Evolutionary conservation across 2,329 filamentous ascomycete genomes (phyloP).

Genomic region (Aspergillus neotritici): DNA sequence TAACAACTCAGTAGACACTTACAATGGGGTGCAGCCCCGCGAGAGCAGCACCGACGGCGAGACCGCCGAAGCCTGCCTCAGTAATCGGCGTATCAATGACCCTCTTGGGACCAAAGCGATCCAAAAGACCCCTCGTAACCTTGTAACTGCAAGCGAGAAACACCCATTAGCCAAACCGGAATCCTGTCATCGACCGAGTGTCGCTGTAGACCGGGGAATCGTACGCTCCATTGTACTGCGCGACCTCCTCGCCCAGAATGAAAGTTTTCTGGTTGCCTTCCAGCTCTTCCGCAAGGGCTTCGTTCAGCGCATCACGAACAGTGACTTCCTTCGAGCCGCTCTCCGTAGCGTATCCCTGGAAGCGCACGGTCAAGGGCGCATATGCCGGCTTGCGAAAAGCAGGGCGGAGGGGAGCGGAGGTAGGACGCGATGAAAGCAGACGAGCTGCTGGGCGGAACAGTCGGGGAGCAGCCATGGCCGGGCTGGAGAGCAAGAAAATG

Average conservation of each 20-base stretch:
- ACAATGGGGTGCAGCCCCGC: slow-evolving; percentile 91
- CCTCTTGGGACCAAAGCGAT: slow-evolving; percentile 94
- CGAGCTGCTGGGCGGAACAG: slow-evolving; percentile 60
- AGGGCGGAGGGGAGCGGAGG: slow-evolving; percentile 47
- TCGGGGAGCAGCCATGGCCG: slow-evolving; percentile 54
- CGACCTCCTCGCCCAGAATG: slow-evolving; percentile 93
- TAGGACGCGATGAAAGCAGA: slow-evolving; percentile 53
- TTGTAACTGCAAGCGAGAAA: slow-evolving; percentile 63
- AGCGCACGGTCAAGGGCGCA: slow-evolving; percentile 44
- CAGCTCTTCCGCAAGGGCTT: slow-evolving; percentile 96
- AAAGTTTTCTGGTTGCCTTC: slow-evolving; percentile 93
- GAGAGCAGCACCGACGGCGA: slow-evolving; percentile 90
- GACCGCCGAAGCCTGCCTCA: slow-evolving; percentile 88
- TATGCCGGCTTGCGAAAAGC: slow-evolving; percentile 48
- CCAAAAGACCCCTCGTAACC: slow-evolving; percentile 94
- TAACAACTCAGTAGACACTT: slow-evolving; percentile 42
- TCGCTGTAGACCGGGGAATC: slow-evolving; percentile 22
- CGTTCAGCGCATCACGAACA: slow-evolving; percentile 93
- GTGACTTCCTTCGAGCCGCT: slow-evolving; percentile 82
- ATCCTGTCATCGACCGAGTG: too few species aligned
- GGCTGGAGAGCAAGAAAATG: slow-evolving; percentile 28
- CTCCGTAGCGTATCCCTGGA: slow-evolving; percentile 53
- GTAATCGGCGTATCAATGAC: slow-evolving; percentile 99
- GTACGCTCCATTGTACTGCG: slow-evolving; percentile 96
- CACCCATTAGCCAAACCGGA: slow-evolving; percentile 3